Base-by-base conservation (phyloP, 768 basidiomycete species). In the Pisolithus marmoratus region DNA sequence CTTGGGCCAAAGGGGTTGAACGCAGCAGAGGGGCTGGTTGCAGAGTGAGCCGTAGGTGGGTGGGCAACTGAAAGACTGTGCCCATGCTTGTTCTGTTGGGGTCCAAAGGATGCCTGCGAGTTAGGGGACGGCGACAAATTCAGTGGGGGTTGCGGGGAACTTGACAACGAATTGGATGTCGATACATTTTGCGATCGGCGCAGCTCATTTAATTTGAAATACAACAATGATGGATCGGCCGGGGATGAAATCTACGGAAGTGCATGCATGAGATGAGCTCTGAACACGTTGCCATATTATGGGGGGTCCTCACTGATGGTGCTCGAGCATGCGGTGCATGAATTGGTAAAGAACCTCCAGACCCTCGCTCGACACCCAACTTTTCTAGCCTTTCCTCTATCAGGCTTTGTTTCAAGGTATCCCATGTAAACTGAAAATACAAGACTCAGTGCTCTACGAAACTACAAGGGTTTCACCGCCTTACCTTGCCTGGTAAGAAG, bases 371-470 rank as follows among this genome's bases (percentile, higher is more conserved):
- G 2, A 93, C 83, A 22, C 90, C 90, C 38, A 93, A 71, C 57
- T 78, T 84, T 67, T 87, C 82, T 29, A 93, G 70, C 70, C 89
- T 92, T 65, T 85, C 83, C 62, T 93, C 90, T 15, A 93, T 88
- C 44, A 78, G 80, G 53, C 72, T 76, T 58, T 83, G 80, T 66
- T 81, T 86, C 54, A 90, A 74, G 1, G 70, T 71, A 45, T 89
- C 84, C 90, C 90, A 92, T 37, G 86, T 80, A 54, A 70, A 64
- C 90, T 93, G 55, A 38, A 15, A 47, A 6, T 11, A 44, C 51
- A 54, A 41, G 40, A 38, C 26, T 63, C 49, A 52, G 36, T 27
- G 27, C 27, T 2, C 44, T 34, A 24, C 44, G 23, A 23, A 38
- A 59, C 38, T 54, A 24, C 50, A 47, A 38, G 29, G 43, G 41